Conservation (phyloP, 257 asterid genomes). For the Perilla frutescens region DNA sequence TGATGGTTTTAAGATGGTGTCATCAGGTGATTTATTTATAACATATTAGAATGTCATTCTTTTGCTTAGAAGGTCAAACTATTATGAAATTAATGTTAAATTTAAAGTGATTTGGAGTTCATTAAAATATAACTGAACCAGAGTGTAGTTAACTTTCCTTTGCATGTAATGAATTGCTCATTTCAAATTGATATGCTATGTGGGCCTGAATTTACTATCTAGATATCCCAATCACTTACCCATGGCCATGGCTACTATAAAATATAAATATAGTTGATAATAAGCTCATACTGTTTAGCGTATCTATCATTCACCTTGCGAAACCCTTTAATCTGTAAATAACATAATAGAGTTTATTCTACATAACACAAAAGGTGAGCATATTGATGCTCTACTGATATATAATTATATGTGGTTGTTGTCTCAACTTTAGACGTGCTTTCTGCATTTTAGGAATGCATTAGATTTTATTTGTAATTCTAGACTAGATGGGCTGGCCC, state of each 20-base stretch:
- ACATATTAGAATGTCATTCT: background rate
- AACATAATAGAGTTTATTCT: background rate
- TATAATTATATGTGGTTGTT: slow-evolving; percentile 1
- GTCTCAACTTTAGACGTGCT: background rate
- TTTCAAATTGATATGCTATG: background rate
- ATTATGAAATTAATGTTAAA: background rate
- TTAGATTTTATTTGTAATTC: background rate
- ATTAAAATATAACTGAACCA: background rate
- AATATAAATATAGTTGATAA: background rate
- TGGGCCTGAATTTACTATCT: background rate
- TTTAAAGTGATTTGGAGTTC: background rate
- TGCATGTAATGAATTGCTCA: background rate
- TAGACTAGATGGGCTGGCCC: background rate
- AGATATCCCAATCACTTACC: background rate
- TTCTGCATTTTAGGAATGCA: background rate
- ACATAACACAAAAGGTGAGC: background rate
- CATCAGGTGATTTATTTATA: background rate
- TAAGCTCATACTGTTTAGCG: background rate
- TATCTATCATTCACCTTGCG: background rate
- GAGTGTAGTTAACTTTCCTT: background rate
- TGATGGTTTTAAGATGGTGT: background rate
- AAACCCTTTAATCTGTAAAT: slow-evolving; percentile 17
- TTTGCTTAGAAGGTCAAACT: background rate
- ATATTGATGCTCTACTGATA: background rate
- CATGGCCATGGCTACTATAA: background rate